A percentile compares a stretch with the other conserved stretches of the same genome.
These are phyloP conservation scores for Peronospora belbahrii DNA, from an alignment of 352 stramenopile species.

Conservation along the genomic window DNA sequence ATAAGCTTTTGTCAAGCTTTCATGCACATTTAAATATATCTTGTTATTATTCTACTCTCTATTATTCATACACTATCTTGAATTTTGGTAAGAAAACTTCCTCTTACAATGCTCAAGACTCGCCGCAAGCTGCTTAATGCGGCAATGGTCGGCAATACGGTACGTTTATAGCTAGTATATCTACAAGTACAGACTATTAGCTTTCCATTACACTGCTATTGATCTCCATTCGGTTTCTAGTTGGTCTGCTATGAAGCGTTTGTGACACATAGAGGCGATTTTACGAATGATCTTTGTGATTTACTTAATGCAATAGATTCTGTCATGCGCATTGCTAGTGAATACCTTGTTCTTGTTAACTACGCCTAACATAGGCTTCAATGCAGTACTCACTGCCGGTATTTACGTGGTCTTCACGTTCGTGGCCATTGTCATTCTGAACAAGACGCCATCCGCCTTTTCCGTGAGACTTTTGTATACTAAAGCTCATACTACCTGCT, in stretches of 20 bases:
- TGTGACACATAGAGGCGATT: not conserved
- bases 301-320: conserved; percentile 27
- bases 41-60: too few species aligned
- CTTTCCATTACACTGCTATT: conserved; percentile 5
- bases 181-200: not conserved
- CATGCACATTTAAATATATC: too few species aligned
- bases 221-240: not conserved
- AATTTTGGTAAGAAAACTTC: too few species aligned
- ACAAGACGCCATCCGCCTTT: conserved; percentile 75
- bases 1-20: too few species aligned
- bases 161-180: conserved; percentile 20
- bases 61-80: too few species aligned
- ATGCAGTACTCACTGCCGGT: conserved; percentile 50
- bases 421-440: conserved; percentile 64
- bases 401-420: conserved; percentile 68
- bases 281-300: not conserved
- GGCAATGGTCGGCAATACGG: conserved; percentile 56
- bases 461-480: conserved; percentile 30
- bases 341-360: conserved; percentile 65
- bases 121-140: conserved; percentile 66
- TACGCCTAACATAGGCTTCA: conserved; percentile 61
- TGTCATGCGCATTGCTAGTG: conserved; percentile 52
- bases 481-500: not conserved
- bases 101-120: conserved; percentile 62
- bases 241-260: not conserved